Percentiles rank a stretch among this genome's conserved stretches.
These are phyloP conservation scores for Candida lessepsii DNA, from an alignment of 805 yeast species.

Conservation along the genomic window DNA sequence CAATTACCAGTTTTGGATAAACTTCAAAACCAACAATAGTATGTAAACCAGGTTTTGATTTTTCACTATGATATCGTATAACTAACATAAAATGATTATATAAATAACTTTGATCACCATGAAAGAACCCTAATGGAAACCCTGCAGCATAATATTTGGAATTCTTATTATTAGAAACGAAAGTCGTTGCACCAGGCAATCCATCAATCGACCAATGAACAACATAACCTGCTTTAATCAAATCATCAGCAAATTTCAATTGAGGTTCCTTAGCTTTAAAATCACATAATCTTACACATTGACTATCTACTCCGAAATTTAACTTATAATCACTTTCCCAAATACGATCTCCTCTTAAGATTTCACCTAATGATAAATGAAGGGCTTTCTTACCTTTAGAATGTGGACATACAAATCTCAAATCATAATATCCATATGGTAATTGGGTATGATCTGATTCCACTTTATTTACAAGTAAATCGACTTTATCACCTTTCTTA, in stretches of 20 bases:
- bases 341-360: conserved; percentile 76
- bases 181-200: conserved; percentile 86
- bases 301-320: conserved; percentile 58
- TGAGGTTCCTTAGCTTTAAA: conserved; percentile 53
- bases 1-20: conserved; percentile 76
- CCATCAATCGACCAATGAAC: conserved; percentile 85
- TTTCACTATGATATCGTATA: conserved; percentile 58
- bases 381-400: conserved; percentile 51
- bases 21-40: conserved; percentile 88
- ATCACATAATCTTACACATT: conserved; percentile 69
- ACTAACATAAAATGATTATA: conserved; percentile 84
- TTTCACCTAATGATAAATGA: conserved; percentile 71
- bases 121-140: conserved; percentile 74
- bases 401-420: conserved; percentile 81
- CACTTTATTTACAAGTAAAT: conserved; percentile 70
- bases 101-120: conserved; percentile 54
- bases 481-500: conserved; percentile 57
- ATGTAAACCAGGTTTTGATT: conserved; percentile 38
- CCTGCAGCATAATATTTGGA: conserved; percentile 81
- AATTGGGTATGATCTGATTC: conserved; percentile 75
- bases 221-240: conserved; percentile 68
- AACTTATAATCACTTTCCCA: conserved; percentile 74
- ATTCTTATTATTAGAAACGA: conserved; percentile 53
- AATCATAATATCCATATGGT: conserved; percentile 73
- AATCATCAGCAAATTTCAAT: conserved; percentile 53